These are phyloP conservation scores for Acephala macrosclerotiorum DNA, from an alignment of 2,329 filamentous ascomycete genomes.

Conservation along the genomic window DNA sequence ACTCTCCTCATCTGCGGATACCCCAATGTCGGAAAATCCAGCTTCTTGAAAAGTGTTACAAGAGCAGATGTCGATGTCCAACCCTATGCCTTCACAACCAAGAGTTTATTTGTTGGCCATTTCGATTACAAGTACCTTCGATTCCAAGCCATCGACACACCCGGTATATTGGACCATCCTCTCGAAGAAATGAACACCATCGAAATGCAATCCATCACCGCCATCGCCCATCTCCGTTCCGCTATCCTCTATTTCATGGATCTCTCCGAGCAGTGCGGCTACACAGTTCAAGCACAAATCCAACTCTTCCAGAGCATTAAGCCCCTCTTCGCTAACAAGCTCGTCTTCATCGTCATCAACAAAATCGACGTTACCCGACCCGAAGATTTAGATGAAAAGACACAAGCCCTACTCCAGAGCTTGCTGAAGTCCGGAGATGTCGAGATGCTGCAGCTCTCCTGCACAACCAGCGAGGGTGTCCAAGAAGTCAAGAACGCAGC, in stretches of 20 bases:
- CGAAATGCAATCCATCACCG: conserved; percentile 98
- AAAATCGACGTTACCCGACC: conserved; percentile 94
- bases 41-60: conserved; percentile 90
- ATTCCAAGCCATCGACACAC: conserved; percentile 95
- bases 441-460: conserved; percentile 91
- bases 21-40: conserved; percentile 97
- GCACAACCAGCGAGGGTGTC: conserved; percentile 92
- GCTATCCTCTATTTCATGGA: conserved; percentile 99
- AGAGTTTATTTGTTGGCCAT: conserved; percentile 95
- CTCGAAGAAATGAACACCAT: conserved; percentile 99
- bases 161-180: conserved; percentile 97
- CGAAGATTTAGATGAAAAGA: conserved; percentile 83
- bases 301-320: conserved; percentile 96
- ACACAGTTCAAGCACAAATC: conserved; percentile 91
- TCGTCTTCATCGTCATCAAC: conserved; percentile 97
- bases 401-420: conserved; percentile 78
- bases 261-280: conserved; percentile 94
- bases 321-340: conserved; percentile 95
- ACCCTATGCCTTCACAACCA: conserved; percentile 98
- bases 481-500: conserved; percentile 95
- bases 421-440: conserved; percentile 89
- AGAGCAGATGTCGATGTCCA: conserved; percentile 96
- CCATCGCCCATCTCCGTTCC: conserved; percentile 94
- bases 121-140: conserved; percentile 96
- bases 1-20: conserved; percentile 97